Evolutionary conservation across 306 rosid genomes (phyloP).

Genomic region (Cucurbita maxima): DNA sequence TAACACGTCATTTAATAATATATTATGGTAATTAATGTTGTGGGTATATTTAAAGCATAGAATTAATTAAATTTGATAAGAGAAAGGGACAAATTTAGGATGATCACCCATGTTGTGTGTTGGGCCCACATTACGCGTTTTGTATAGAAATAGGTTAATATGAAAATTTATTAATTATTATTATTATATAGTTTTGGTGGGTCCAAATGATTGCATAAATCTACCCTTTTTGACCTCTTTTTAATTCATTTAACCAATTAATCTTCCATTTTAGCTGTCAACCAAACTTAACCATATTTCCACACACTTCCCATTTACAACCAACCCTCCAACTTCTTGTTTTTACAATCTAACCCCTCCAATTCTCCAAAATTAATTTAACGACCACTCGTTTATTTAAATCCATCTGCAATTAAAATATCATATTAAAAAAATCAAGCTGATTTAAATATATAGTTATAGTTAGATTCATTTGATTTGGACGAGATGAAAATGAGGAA

Average conservation of each 20-base stretch:
- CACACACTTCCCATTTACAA: too few relatives aligned
- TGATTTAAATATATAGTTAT: neutral
- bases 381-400: too few relatives aligned
- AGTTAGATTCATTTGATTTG: neutral
- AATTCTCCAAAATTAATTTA: too few relatives aligned
- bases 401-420: too few relatives aligned
- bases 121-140: slow-evolving; percentile 6
- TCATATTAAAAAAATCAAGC: too few relatives aligned
- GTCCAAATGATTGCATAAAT: slow-evolving; percentile 1
- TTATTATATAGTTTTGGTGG: neutral
- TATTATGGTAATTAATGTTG: too few relatives aligned
- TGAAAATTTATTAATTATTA: neutral
- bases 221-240: neutral
- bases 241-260: neutral
- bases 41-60: neutral
- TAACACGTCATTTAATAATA: too few relatives aligned
- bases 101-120: neutral
- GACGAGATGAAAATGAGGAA: neutral
- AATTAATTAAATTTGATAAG: neutral
- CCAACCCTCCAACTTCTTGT: too few relatives aligned
- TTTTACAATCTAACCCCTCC: too few relatives aligned
- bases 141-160: neutral
- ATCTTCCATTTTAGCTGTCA: neutral
- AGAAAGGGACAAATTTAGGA: neutral
- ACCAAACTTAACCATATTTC: neutral